Conservation (phyloP, 1,284 basidiomycete species). For the Thelephora terrestris region DNA sequence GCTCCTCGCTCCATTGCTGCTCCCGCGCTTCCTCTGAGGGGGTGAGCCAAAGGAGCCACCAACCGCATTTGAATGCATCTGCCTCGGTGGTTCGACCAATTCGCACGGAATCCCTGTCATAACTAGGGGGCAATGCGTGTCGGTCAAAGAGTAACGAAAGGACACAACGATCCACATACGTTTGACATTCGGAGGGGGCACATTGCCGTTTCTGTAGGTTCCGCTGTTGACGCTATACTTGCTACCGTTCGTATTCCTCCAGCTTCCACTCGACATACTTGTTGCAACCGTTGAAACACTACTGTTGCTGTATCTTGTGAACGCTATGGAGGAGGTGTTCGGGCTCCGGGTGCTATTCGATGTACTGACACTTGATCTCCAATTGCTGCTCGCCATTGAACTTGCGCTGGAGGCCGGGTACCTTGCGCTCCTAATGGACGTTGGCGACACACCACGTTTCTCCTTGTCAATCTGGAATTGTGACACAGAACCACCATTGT, state of each 20-base stretch:
- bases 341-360: slow-evolving; percentile 28
- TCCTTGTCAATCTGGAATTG: slow-evolving; percentile 12
- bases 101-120: slow-evolving; percentile 70
- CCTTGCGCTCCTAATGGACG: slow-evolving; percentile 43
- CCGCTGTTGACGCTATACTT: slow-evolving; percentile 13
- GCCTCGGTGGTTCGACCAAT: slow-evolving; percentile 53
- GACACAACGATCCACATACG: slow-evolving; percentile 35
- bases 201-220: slow-evolving; percentile 6
- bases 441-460: slow-evolving; percentile 42
- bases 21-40: slow-evolving; percentile 42
- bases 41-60: slow-evolving; percentile 49
- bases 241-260: slow-evolving; percentile 36
- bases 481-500: slow-evolving; percentile 11
- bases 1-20: slow-evolving; percentile 26
- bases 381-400: slow-evolving; percentile 54
- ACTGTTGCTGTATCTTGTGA: slow-evolving; percentile 70
- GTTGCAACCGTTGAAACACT: slow-evolving; percentile 71
- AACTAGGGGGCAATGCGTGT: slow-evolving; percentile 30
- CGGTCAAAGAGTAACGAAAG: slow-evolving; percentile 4
- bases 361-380: slow-evolving; percentile 59
- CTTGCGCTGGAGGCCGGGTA: slow-evolving; percentile 44
- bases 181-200: slow-evolving; percentile 64
- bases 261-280: slow-evolving; percentile 58
- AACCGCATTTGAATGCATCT: slow-evolving; percentile 46
- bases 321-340: slow-evolving; percentile 51